Percentiles rank a stretch among this genome's conserved stretches.
Evolutionary conservation across 1,139 yeast species (phyloP).

Genomic region (Suhomyces wounanorum): DNA sequence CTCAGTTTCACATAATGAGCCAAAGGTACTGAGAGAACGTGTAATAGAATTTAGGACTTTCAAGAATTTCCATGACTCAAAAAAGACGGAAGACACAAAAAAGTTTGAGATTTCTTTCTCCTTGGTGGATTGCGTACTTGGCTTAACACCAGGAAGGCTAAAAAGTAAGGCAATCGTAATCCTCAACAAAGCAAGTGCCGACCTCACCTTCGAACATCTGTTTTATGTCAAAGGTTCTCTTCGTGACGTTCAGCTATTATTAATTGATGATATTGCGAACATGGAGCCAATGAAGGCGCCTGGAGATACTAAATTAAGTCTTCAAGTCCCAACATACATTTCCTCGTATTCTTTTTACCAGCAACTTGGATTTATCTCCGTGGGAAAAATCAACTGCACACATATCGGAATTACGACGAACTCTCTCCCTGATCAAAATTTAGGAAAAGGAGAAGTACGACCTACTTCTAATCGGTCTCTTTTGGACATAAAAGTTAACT

Average conservation of each 20-base stretch:
- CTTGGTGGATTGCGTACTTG: conserved; percentile 55
- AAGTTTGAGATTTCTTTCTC: conserved; percentile 43
- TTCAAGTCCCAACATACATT: conserved; percentile 11
- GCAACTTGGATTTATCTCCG: conserved; percentile 44
- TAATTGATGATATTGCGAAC: conserved; percentile 58
- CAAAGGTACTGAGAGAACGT: no score
- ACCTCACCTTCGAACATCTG: conserved; percentile 40
- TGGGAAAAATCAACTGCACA: conserved; percentile 47
- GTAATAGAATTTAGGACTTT: no score
- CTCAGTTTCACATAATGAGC: no score
- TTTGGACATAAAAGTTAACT: conserved; percentile 47
- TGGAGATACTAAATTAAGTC: conserved; percentile 11
- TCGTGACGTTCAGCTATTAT: conserved; percentile 45
- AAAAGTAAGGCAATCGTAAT: conserved; percentile 53
- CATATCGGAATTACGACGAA: conserved; percentile 44
- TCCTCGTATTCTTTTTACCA: conserved; percentile 15
- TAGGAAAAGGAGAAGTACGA: conserved; percentile 24
- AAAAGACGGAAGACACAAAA: not conserved
- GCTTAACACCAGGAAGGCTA: conserved; percentile 61
- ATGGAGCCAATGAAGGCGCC: conserved; percentile 22
- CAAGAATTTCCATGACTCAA: not conserved
- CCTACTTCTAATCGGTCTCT: conserved; percentile 27
- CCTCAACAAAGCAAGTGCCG: conserved; percentile 55
- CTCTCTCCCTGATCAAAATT: conserved; percentile 25
- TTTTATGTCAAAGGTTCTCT: conserved; percentile 46